Base-by-base conservation (phyloP, 2,329 filamentous ascomycete species). In the Niveomyces coronatus region DNA sequence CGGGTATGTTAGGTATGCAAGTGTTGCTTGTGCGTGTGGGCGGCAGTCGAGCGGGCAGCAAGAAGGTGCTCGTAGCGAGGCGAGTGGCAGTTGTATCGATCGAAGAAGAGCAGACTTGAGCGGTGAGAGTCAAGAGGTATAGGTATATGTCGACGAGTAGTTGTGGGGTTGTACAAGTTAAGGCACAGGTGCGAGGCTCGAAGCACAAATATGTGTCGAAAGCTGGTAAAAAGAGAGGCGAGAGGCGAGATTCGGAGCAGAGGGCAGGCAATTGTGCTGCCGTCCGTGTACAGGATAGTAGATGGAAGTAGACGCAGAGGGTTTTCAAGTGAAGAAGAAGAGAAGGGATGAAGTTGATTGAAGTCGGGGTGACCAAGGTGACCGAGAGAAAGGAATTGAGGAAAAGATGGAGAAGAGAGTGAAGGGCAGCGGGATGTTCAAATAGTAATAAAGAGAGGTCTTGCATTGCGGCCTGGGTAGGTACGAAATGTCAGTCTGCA, bases 401-500 rank as follows among this genome's bases (percentile, higher is more conserved):
- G 39, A 26, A 29, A 11, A 28, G 23, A 26, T 19, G 14, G 14
- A 29, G 22, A 37, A 13, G 18, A 20, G 16, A 19, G 39, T 36
- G 19, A 29, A 41, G 39, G 39, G 39, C 26, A 28, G 39, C 20
- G 39, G 39, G 33, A 27, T 36, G 39, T 36, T 28, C 16, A 36
- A 32, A 28, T 41, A 36, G 23, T 35, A 30, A 37, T 19, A 15
- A 24, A 26, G 30, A 27, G 15, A 10, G 17, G 33, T 24, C 7
- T 11, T 24, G 22, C 22, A n/a, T 11, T 24, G 11, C 22, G 22
- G 7, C 7, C 22, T 24, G 22, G 7, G 22, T 24, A 18, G 15
- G 27, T 19, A 23, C 18, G 19, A 3, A 9, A 10, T 13, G 22
- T 9, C 10, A 28, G 23, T 33, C 26, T 8, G 35, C 35, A 37